A percentile compares a stretch with the other conserved stretches of the same genome.
Evolutionary conservation across 768 basidiomycete species (phyloP).

Genomic region (Mycena indigotica): DNA sequence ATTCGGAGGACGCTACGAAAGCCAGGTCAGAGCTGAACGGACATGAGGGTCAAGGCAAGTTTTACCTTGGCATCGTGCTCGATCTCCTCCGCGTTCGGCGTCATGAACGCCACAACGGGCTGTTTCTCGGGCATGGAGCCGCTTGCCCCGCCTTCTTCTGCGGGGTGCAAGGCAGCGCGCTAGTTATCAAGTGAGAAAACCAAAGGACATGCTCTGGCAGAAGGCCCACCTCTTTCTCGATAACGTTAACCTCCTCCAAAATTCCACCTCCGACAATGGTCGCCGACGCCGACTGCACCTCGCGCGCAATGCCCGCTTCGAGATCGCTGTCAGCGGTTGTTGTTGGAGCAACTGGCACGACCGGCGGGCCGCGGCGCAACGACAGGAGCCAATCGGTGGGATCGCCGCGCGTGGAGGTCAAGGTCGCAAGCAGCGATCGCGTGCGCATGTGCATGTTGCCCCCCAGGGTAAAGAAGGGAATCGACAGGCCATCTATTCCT

Average conservation of each 20-base stretch:
- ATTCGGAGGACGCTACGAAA: too few relatives aligned
- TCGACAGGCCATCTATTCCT: constrained; percentile 66
- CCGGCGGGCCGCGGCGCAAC: constrained; percentile 28
- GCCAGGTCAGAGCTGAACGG: too few relatives aligned
- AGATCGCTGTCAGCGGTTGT: background rate
- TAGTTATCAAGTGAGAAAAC: too few relatives aligned
- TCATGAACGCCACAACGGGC: too few relatives aligned
- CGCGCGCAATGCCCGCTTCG: background rate
- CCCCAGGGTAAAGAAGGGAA: constrained; percentile 64
- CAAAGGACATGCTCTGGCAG: too few relatives aligned
- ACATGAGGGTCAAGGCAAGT: too few relatives aligned
- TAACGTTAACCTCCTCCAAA: background rate
- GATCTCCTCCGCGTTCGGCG: too few relatives aligned
- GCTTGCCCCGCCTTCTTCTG: too few relatives aligned
- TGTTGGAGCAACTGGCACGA: constrained; percentile 7
- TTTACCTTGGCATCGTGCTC: too few relatives aligned
- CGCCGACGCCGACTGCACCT: background rate
- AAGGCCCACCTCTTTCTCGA: too few relatives aligned
- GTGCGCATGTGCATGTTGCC: constrained; percentile 49
- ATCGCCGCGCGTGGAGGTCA: constrained; percentile 34
- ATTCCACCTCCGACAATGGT: background rate
- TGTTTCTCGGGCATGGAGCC: too few relatives aligned
- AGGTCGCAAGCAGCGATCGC: constrained; percentile 46
- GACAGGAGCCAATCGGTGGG: constrained; percentile 50
- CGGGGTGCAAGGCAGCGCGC: too few relatives aligned